Evolutionary conservation across 768 basidiomycete species (phyloP).

Genomic region (Paxillus involutus): DNA sequence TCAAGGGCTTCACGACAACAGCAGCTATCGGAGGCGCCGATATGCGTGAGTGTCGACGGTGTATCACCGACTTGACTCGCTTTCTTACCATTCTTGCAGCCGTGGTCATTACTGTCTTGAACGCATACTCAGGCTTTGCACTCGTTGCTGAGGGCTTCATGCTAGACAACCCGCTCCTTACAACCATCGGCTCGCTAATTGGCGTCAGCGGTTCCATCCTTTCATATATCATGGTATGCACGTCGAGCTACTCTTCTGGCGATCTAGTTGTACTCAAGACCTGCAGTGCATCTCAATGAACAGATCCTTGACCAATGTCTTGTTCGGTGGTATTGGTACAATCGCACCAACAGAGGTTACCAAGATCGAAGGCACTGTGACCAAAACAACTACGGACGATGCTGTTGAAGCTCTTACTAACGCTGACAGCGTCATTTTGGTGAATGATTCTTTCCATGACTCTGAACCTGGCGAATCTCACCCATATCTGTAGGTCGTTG

Average conservation of each 20-base stretch:
- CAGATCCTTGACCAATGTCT: conserved; percentile 78
- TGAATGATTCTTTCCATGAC: conserved; percentile 22
- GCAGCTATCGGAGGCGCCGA: conserved; percentile 93
- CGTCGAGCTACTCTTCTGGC: background rate
- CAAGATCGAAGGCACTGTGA: conserved; percentile 83
- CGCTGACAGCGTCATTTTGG: conserved; percentile 82
- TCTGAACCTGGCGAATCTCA: conserved; percentile 6
- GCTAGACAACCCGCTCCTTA: conserved; percentile 83
- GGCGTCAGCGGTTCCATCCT: conserved; percentile 90
- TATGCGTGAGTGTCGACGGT: conserved; percentile 65
- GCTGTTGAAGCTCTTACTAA: conserved; percentile 76
- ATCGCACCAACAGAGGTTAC: conserved; percentile 53
- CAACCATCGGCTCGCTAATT: conserved; percentile 82
- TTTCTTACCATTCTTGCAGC: conserved; percentile 41
- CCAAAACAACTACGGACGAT: conserved; percentile 77
- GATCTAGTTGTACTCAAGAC: conserved; percentile 2
- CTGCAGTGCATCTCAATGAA: conserved; percentile 90
- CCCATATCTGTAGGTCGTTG: conserved; percentile 54
- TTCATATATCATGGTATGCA: conserved; percentile 85
- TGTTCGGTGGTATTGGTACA: conserved; percentile 82
- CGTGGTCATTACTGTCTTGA: conserved; percentile 87
- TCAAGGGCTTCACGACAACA: conserved; percentile 85
- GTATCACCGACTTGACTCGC: conserved; percentile 1
- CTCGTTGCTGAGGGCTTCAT: conserved; percentile 92
- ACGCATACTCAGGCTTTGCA: conserved; percentile 90